These are phyloP conservation scores for Thermothielavioides terrestris DNA, from an alignment of 495 filamentous ascomycete genomes.

Conservation along the genomic window DNA sequence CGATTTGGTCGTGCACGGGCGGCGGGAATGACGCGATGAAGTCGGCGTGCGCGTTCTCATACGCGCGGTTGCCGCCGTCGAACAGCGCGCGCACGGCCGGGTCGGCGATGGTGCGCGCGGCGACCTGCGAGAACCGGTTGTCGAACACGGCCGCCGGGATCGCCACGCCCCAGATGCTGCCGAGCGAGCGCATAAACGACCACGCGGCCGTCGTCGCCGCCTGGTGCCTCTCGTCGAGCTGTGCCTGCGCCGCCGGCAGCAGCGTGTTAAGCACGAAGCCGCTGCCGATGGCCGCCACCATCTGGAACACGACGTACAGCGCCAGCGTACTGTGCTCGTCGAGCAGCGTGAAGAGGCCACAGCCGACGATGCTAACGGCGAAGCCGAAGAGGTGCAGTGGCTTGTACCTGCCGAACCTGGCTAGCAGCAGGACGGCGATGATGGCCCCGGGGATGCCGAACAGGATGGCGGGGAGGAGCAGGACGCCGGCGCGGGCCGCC, in stretches of 20 bases:
- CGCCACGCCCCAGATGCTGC: slow-evolving; percentile 42
- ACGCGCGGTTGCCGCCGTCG: slow-evolving; percentile 18
- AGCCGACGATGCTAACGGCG: slow-evolving; percentile 30
- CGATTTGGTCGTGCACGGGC: slow-evolving; percentile 16
- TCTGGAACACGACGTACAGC: slow-evolving; percentile 7
- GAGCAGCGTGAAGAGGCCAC: slow-evolving; percentile 37
- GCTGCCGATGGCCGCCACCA: slow-evolving; percentile 19
- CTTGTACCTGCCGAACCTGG: slow-evolving; percentile 39
- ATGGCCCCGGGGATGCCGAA: slow-evolving; percentile 22
- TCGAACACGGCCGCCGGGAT: slow-evolving; percentile 47
- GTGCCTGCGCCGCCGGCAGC: slow-evolving; percentile 35
- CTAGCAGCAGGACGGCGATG: slow-evolving; percentile 11
- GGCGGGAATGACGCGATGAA: slow-evolving; percentile 14
- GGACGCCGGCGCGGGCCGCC: slow-evolving; percentile 29
- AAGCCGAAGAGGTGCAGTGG: slow-evolving; percentile 35
- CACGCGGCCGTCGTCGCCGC: slow-evolving; percentile 38
- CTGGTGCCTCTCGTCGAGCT: slow-evolving; percentile 28
- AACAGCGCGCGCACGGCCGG: slow-evolving; percentile 11
- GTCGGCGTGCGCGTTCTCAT: slow-evolving; percentile 12
- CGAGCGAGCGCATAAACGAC: slow-evolving; percentile 41
- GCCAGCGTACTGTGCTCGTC: background rate
- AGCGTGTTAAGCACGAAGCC: slow-evolving; percentile 26
- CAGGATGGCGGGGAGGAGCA: slow-evolving; percentile 31
- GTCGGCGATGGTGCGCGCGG: slow-evolving; percentile 19
- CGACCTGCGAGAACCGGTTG: slow-evolving; percentile 14